phyloP scores from a whole-genome alignment of 306 rosid genomes.

The Vachellia pachyceras region DNA sequence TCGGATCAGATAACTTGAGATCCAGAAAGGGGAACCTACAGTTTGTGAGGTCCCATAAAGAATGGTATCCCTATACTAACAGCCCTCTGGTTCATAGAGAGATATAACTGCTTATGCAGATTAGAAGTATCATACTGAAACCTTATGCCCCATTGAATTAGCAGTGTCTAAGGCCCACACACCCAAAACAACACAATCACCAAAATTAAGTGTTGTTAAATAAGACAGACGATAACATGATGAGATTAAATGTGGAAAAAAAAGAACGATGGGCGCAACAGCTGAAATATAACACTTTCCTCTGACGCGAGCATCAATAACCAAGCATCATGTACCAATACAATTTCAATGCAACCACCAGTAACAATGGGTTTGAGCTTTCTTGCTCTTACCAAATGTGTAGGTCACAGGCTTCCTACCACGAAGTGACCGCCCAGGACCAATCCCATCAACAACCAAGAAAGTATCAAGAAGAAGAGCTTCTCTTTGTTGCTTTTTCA shows the following conservation, averaged over 20 bases:
- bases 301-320: neutral
- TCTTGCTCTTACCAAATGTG: slow-evolving; percentile 76
- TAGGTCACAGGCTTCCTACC: slow-evolving; percentile 94
- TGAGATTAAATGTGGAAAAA: neutral
- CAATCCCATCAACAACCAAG: slow-evolving; percentile 79
- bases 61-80: neutral
- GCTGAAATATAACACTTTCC: slow-evolving; percentile 19
- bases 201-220: neutral
- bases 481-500: slow-evolving; percentile 93
- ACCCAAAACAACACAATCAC: slow-evolving; percentile 3
- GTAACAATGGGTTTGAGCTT: slow-evolving; percentile 4
- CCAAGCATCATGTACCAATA: slow-evolving; percentile 7
- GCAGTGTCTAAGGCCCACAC: slow-evolving; percentile 20
- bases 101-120: too few relatives aligned
- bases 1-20: slow-evolving; percentile 23
- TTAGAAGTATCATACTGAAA: neutral
- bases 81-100: neutral
- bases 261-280: slow-evolving; percentile 3
- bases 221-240: neutral
- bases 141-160: slow-evolving; percentile 7
- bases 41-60: slow-evolving; percentile 9
- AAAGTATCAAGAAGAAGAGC: slow-evolving; percentile 94
- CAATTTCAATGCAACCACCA: slow-evolving; percentile 5
- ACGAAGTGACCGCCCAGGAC: slow-evolving; percentile 93
- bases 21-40: slow-evolving; percentile 1